Evolutionary conservation across 2,329 filamentous ascomycete species (phyloP).

Genomic region (Colletotrichum lupini): DNA sequence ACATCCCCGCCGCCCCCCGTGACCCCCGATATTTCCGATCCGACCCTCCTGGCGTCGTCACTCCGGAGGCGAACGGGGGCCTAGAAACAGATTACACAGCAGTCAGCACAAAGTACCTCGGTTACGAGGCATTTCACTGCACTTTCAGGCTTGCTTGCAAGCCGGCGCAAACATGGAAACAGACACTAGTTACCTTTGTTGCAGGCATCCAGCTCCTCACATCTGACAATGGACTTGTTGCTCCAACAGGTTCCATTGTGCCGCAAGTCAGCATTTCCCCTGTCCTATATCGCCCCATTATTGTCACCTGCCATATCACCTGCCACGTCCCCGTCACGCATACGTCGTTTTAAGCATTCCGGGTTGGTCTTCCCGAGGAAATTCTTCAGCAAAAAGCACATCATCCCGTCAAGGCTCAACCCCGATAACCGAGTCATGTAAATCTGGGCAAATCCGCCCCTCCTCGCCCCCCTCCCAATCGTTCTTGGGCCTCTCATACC

Average conservation of each 20-base stretch:
- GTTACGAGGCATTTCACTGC: not conserved
- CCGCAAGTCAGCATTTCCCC: not conserved
- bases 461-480: not conserved
- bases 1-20: not conserved
- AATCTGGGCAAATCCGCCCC: not conserved
- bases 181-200: not conserved
- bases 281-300: not conserved
- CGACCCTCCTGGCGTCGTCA: not conserved
- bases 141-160: not conserved
- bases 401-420: not conserved
- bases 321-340: constrained; percentile 2
- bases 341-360: constrained; percentile 24
- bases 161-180: constrained; percentile 6
- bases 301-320: not conserved
- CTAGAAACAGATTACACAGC: not conserved
- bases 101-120: not conserved
- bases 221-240: not conserved
- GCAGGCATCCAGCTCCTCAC: not conserved
- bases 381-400: constrained; percentile 13
- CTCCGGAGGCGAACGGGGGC: not conserved
- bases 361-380: not conserved
- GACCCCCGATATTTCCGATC: not conserved
- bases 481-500: not conserved
- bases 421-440: constrained; percentile 33
- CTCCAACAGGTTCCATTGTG: not conserved